Evolutionary conservation across 2,329 filamentous ascomycete genomes (phyloP).

Genomic region (Xylaria sp.): DNA sequence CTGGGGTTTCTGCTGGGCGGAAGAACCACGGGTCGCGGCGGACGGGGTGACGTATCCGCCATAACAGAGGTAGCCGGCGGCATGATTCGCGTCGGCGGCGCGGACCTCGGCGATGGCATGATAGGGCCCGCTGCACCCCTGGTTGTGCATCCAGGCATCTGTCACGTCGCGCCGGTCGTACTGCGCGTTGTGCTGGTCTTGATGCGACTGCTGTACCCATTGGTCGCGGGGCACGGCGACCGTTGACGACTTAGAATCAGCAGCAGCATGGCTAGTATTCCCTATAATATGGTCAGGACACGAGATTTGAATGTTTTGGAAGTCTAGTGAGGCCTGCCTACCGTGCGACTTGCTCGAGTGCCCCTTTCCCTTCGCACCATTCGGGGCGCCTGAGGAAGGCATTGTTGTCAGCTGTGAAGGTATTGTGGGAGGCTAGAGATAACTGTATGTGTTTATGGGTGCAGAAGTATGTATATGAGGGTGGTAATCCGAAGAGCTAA

Average conservation of each 20-base stretch:
- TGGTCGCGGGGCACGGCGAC: slow-evolving; percentile 13
- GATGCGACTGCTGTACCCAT: slow-evolving; percentile 9
- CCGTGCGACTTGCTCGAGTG: not conserved
- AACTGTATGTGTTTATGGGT: not conserved
- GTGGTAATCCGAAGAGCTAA: not conserved
- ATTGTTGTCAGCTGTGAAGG: not conserved
- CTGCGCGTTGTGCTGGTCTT: not conserved
- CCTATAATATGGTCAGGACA: not conserved
- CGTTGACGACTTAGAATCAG: not conserved
- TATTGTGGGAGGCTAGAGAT: not conserved
- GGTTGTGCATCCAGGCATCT: slow-evolving; percentile 15
- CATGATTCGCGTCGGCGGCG: not conserved
- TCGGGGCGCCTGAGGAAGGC: not conserved
- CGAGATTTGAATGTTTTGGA: not conserved
- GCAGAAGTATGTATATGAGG: not conserved
- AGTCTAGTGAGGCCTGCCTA: not conserved
- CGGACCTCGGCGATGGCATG: slow-evolving; percentile 11
- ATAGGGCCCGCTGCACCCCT: slow-evolving; percentile 16
- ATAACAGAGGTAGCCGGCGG: not conserved
- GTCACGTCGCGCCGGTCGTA: not conserved
- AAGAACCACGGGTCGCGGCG: slow-evolving; percentile 17
- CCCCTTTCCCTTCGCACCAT: not conserved
- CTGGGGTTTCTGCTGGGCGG: slow-evolving; percentile 1
- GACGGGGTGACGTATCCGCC: slow-evolving; percentile 1
- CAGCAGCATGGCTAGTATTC: not conserved